These are phyloP conservation scores for Chlorella sp. DNA, from an alignment of 139 green algal species.

Conservation along the genomic window DNA sequence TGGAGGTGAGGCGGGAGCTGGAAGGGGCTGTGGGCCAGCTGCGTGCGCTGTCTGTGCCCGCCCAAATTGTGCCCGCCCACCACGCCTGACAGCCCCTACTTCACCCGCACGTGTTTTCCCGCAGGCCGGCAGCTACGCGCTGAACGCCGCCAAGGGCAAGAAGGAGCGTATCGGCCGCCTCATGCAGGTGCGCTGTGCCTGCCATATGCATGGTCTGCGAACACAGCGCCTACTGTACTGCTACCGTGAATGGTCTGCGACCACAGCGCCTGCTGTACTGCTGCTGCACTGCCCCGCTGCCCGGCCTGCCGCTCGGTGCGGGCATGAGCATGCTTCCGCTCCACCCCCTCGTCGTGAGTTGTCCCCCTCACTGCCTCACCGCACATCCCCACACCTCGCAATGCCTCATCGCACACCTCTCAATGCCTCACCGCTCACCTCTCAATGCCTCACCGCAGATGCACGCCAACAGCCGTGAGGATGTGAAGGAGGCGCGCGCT, in stretches of 20 bases:
- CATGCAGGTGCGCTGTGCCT: slow-evolving; percentile 50
- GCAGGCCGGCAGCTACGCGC: slow-evolving; percentile 83
- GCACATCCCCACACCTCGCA: no score
- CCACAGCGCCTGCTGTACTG: no score
- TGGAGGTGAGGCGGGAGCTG: slow-evolving; percentile 41
- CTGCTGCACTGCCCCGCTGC: no score
- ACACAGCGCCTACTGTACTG: no score
- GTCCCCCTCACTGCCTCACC: no score
- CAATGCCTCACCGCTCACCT: no score
- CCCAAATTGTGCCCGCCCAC: not conserved
- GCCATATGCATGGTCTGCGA: no score
- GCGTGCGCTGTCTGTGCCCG: not conserved
- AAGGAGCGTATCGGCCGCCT: slow-evolving; percentile 98
- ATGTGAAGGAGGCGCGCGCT: slow-evolving; percentile 88
- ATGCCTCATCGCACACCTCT: no score
- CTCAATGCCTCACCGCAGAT: slow-evolving; percentile 67
- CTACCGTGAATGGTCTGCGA: no score
- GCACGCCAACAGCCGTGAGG: slow-evolving; percentile 98
- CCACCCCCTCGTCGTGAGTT: no score
- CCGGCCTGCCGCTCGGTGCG: no score
- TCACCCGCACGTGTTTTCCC: not conserved
- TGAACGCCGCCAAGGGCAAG: slow-evolving; percentile 95
- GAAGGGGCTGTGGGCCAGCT: not conserved
- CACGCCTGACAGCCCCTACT: not conserved
- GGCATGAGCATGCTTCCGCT: no score